Evolutionary conservation across 768 basidiomycete species (phyloP).

Genomic region (Suillus tomentosus): DNA sequence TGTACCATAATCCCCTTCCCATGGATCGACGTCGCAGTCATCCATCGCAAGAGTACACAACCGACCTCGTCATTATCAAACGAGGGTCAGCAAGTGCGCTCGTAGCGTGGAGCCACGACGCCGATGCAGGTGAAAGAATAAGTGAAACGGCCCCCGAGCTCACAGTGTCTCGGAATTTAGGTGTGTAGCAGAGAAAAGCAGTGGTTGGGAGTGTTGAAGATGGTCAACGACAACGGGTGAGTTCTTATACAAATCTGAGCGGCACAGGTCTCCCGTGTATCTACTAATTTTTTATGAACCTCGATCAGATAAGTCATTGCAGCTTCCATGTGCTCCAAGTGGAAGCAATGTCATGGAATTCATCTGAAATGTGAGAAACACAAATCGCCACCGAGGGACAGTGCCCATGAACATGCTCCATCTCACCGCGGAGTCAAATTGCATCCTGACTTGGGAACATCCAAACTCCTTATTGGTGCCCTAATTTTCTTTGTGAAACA

Average conservation of each 20-base stretch:
- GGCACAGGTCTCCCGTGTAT: background rate
- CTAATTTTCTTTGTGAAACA: background rate
- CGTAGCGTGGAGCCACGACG: slow-evolving; percentile 34
- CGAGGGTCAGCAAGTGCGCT: slow-evolving; percentile 27
- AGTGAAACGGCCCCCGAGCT: background rate
- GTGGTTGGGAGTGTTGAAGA: background rate
- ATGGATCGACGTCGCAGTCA: slow-evolving; percentile 69
- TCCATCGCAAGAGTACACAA: slow-evolving; percentile 70
- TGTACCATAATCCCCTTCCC: slow-evolving; percentile 24
- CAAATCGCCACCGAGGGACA: background rate
- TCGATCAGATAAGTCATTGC: background rate
- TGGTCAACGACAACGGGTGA: background rate
- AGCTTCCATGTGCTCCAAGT: background rate
- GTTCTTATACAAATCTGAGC: slow-evolving; percentile 2
- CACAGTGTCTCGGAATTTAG: background rate
- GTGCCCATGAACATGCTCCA: background rate
- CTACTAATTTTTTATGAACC: background rate
- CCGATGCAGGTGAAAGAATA: slow-evolving; percentile 35
- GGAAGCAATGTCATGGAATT: background rate
- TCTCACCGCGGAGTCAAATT: background rate
- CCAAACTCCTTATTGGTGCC: background rate
- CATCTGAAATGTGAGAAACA: background rate
- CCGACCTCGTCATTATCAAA: slow-evolving; percentile 28
- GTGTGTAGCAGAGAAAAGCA: background rate
- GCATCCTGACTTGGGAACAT: background rate